A percentile compares a stretch with the other conserved stretches of the same genome.
These are phyloP conservation scores for Monoraphidium neglectum DNA, from an alignment of 139 green algal genomes.

Conservation along the genomic window DNA sequence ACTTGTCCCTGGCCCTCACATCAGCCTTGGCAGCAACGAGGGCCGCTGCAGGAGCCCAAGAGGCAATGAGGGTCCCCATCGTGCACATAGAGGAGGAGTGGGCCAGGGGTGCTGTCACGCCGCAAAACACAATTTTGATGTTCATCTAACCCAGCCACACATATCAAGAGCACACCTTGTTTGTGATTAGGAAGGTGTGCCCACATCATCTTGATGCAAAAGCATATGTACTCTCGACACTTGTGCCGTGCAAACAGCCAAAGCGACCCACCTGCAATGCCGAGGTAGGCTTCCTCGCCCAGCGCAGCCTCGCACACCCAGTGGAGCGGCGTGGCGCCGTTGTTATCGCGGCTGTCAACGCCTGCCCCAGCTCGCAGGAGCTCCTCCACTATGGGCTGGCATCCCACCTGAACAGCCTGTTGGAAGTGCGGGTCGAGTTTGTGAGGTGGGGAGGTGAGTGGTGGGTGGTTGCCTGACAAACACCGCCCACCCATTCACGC, in stretches of 20 bases:
- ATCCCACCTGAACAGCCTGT: slow-evolving; percentile 4
- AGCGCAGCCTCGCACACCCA: background rate
- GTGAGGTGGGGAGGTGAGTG: no score
- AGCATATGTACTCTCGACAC: no score
- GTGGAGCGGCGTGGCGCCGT: slow-evolving; percentile 6
- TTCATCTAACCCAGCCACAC: no score
- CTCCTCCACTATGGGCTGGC: background rate
- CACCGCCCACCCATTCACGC: no score
- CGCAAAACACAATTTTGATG: background rate
- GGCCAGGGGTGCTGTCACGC: background rate
- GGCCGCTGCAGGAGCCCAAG: background rate
- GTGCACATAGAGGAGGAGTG: slow-evolving; percentile 8
- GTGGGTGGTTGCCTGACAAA: no score
- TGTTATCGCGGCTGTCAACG: slow-evolving; percentile 10
- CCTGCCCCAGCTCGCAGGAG: slow-evolving; percentile 24
- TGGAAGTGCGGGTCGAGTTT: no score
- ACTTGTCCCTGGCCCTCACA: background rate
- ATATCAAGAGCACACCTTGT: background rate
- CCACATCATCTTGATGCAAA: no score
- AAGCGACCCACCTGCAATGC: slow-evolving; percentile 14
- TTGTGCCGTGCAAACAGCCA: no score
- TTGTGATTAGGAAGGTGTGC: no score
- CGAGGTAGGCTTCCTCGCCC: background rate
- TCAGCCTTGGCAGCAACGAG: background rate
- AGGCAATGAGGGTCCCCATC: background rate